Evolutionary conservation across 2,329 filamentous ascomycete genomes (phyloP).

Genomic region (Fusarium neocosmosporiellum): DNA sequence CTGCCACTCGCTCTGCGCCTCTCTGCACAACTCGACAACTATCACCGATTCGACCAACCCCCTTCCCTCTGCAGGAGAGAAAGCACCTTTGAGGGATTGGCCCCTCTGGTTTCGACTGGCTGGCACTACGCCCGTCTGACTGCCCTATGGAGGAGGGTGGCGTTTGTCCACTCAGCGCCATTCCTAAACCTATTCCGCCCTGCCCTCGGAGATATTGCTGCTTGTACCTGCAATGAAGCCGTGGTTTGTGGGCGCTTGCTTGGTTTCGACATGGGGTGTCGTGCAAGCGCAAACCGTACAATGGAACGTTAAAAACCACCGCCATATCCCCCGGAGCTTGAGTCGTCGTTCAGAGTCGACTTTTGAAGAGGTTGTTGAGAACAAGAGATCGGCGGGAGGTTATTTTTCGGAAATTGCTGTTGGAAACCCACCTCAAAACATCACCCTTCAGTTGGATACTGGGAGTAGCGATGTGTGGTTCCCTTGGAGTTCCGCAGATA

Average conservation of each 20-base stretch:
- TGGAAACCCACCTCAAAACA: slow-evolving; percentile 66
- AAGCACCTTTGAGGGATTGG: slow-evolving; percentile 3
- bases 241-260: slow-evolving; percentile 29
- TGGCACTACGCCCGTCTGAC: slow-evolving; percentile 21
- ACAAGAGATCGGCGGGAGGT: slow-evolving; percentile 56
- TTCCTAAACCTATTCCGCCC: slow-evolving; percentile 26
- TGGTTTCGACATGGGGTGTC: slow-evolving; percentile 39
- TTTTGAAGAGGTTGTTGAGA: slow-evolving; percentile 57
- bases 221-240: slow-evolving; percentile 39
- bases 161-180: slow-evolving; percentile 33
- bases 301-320: slow-evolving; percentile 60
- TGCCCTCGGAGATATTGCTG: slow-evolving; percentile 1
- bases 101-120: slow-evolving; percentile 13
- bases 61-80: neutral
- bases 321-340: slow-evolving; percentile 45
- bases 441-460: slow-evolving; percentile 72
- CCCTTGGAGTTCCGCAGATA: slow-evolving; percentile 50
- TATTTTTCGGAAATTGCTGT: slow-evolving; percentile 69
- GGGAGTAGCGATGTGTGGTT: slow-evolving; percentile 76
- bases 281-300: slow-evolving; percentile 53
- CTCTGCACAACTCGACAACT: slow-evolving; percentile 8
- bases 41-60: slow-evolving; percentile 1
- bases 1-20: slow-evolving; percentile 16
- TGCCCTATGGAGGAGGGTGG: slow-evolving; percentile 41
- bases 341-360: slow-evolving; percentile 52